A percentile compares a stretch with the other conserved stretches of the same genome.
Conservation (phyloP, 164 flowering plant species). For the Vitis rupestris region DNA sequence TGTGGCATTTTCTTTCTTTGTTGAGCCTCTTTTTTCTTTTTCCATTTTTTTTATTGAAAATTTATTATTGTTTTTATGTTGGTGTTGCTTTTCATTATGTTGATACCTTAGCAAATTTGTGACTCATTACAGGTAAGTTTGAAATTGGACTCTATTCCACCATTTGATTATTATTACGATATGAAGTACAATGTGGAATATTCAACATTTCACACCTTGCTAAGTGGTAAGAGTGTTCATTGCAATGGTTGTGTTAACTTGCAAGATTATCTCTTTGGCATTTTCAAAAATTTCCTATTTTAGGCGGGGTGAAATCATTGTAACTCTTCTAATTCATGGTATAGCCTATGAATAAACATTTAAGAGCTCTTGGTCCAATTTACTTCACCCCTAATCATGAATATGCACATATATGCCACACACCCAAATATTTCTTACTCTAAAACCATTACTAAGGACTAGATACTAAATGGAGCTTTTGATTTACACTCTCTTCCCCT, state of each 20-base stretch:
- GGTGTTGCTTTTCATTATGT: background rate
- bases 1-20: background rate
- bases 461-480: no score
- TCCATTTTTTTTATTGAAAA: background rate
- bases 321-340: background rate
- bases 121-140: constrained; percentile 37
- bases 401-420: no score
- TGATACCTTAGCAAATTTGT: background rate
- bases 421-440: no score
- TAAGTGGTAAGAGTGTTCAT: constrained; percentile 36
- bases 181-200: constrained; percentile 89
- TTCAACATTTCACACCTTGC: constrained; percentile 64
- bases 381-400: no score
- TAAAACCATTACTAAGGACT: no score
- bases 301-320: no score
- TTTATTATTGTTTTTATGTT: background rate
- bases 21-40: background rate
- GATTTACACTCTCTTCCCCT: no score
- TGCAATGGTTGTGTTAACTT: background rate
- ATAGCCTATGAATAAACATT: background rate
- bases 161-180: constrained; percentile 76
- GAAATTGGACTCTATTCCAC: constrained; percentile 31
- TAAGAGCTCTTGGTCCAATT: background rate
- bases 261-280: no score
- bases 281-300: no score